phyloP scores from a whole-genome alignment of 176 grass and related monocot genomes.

The barley (Hordeum vulgare) region MorexV3_pseudomolecules_assembly NC_058519.1:413646233-413646732 shows the following conservation, averaged over 20 bases:
- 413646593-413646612: not conserved
- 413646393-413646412: no score
- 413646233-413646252: no score
- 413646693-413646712: not conserved
- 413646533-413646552: not conserved
- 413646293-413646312: no score
- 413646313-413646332: no score
- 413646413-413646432: not conserved
- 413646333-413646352: no score
- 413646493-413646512: not conserved
- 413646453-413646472: not conserved
- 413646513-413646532: not conserved
- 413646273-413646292: no score
- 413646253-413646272: no score
- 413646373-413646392: no score
- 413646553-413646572: not conserved
- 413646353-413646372: no score
- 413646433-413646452: not conserved
- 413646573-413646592: not conserved
- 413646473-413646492: not conserved
- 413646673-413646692: not conserved
- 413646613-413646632: not conserved
- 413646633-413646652: not conserved
- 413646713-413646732: not conserved
- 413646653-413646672: not conserved